Conservation (phyloP, 2,329 filamentous ascomycete genomes). For the Cladobotryum protrusum region DNA sequence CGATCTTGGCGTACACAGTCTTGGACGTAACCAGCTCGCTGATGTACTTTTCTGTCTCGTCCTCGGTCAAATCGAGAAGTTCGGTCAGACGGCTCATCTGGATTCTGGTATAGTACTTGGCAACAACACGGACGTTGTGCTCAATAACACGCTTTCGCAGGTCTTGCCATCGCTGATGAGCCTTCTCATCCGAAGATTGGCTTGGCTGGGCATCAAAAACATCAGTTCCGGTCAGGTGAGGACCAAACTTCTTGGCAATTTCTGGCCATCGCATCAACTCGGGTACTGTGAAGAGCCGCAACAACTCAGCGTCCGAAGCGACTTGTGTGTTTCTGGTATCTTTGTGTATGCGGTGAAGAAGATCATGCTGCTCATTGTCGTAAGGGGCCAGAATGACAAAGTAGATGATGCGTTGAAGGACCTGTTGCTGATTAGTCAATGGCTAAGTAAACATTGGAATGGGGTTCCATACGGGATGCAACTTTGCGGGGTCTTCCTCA, state of each 20-base stretch:
- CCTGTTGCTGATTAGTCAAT: constrained; percentile 40
- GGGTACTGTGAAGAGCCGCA: constrained; percentile 90
- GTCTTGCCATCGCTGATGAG: constrained; percentile 83
- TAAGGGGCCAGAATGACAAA: constrained; percentile 94
- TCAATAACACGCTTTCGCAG: constrained; percentile 97
- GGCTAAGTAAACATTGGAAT: too few relatives aligned
- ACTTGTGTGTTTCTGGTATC: constrained; percentile 77
- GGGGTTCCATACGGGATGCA: constrained; percentile 64
- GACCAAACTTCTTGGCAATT: constrained; percentile 80
- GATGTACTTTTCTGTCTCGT: constrained; percentile 98
- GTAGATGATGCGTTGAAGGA: constrained; percentile 92
- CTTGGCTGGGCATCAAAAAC: constrained; percentile 69
- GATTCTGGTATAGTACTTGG: constrained; percentile 98
- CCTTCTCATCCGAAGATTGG: constrained; percentile 69
- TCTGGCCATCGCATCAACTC: constrained; percentile 99
- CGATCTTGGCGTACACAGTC: constrained; percentile 97
- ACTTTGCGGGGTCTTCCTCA: constrained; percentile 78
- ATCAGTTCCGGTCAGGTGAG: constrained; percentile 81
- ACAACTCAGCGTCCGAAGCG: constrained; percentile 71
- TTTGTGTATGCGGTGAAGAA: constrained; percentile 85
- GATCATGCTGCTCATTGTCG: constrained; percentile 97
- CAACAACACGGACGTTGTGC: constrained; percentile 95
- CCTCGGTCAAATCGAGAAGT: constrained; percentile 84
- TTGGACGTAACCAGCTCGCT: constrained; percentile 94
- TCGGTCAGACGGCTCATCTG: constrained; percentile 85